A percentile compares a stretch with the other conserved stretches of the same genome.
Conservation (phyloP, 805 yeast genomes). For the Alloascoidea hylecoeti region DNA sequence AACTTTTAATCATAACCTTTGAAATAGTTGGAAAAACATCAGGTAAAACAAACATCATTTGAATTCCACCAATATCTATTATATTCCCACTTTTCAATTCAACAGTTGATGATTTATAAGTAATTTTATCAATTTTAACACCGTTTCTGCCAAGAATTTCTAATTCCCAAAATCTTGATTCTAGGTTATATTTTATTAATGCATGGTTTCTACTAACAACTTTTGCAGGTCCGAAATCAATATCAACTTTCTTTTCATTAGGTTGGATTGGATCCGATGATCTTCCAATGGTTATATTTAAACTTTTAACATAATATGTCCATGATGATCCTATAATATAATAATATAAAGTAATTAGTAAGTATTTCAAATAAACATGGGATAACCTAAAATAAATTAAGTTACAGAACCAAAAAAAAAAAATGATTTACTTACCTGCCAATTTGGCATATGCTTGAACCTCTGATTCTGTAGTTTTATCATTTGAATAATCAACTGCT, state of each 20-base stretch:
- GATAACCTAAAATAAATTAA: not conserved
- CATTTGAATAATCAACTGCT: slow-evolving; percentile 59
- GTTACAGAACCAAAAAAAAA: not conserved
- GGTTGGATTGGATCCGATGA: slow-evolving; percentile 34
- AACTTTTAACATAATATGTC: slow-evolving; percentile 84
- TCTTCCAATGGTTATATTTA: slow-evolving; percentile 75
- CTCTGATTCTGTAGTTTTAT: slow-evolving; percentile 47
- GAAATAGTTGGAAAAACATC: slow-evolving; percentile 68
- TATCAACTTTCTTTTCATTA: slow-evolving; percentile 35
- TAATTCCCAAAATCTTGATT: slow-evolving; percentile 74
- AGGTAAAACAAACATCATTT: slow-evolving; percentile 97
- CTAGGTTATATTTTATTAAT: slow-evolving; percentile 60
- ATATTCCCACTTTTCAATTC: slow-evolving; percentile 75
- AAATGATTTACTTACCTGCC: slow-evolving; percentile 38
- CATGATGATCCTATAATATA: slow-evolving; percentile 32
- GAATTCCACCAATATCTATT: slow-evolving; percentile 91
- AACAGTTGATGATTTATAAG: slow-evolving; percentile 22
- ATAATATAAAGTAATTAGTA: not conserved
- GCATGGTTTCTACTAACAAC: slow-evolving; percentile 95
- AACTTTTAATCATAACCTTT: slow-evolving; percentile 6
- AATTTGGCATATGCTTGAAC: slow-evolving; percentile 98
- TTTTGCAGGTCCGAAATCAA: slow-evolving; percentile 93
- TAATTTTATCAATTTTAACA: slow-evolving; percentile 70
- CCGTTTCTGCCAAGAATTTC: slow-evolving; percentile 84
- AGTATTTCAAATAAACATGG: not conserved